Percentiles rank a stretch among this genome's conserved stretches.
These are phyloP conservation scores for Smittium mucronatum DNA, from an alignment of 371 early-diverging fungal genomes.

Conservation along the genomic window DNA sequence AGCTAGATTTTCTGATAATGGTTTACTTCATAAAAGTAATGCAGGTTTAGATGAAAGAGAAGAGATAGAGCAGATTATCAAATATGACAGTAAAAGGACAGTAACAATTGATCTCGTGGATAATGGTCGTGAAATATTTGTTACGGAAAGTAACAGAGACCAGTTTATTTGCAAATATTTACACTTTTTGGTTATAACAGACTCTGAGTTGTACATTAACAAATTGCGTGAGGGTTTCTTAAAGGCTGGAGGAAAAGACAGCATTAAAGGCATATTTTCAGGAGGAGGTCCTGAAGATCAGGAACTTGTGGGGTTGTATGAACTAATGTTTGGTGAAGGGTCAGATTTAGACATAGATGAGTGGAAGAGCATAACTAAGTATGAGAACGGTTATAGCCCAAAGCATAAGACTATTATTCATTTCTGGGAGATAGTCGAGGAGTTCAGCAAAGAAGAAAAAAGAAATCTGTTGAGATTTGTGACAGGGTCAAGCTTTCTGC, in stretches of 20 bases:
- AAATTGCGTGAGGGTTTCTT: slow-evolving; percentile 52
- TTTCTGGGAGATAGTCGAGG: slow-evolving; percentile 66
- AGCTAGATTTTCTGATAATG: not conserved
- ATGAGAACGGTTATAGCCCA: slow-evolving; percentile 49
- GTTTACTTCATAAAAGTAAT: not conserved
- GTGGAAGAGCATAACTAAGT: slow-evolving; percentile 39
- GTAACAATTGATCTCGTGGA: not conserved
- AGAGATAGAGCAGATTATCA: not conserved
- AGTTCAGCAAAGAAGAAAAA: slow-evolving; percentile 37
- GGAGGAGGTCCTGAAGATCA: slow-evolving; percentile 21
- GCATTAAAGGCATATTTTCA: slow-evolving; percentile 19
- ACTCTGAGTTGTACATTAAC: slow-evolving; percentile 44
- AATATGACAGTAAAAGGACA: slow-evolving; percentile 4
- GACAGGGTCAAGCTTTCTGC: slow-evolving; percentile 66
- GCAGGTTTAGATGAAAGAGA: not conserved
- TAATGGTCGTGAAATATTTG: slow-evolving; percentile 6
- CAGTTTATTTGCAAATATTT: slow-evolving; percentile 30
- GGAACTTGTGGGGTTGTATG: not conserved
- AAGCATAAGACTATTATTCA: slow-evolving; percentile 35
- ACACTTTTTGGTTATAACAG: not conserved
- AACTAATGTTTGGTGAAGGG: slow-evolving; percentile 6
- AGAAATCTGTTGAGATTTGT: slow-evolving; percentile 58
- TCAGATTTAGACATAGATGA: slow-evolving; percentile 24
- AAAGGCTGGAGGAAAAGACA: slow-evolving; percentile 46
- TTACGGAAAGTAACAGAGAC: slow-evolving; percentile 39